phyloP scores from a whole-genome alignment of 2,329 filamentous ascomycete species.

The Monosporascus cannonballus region DNA sequence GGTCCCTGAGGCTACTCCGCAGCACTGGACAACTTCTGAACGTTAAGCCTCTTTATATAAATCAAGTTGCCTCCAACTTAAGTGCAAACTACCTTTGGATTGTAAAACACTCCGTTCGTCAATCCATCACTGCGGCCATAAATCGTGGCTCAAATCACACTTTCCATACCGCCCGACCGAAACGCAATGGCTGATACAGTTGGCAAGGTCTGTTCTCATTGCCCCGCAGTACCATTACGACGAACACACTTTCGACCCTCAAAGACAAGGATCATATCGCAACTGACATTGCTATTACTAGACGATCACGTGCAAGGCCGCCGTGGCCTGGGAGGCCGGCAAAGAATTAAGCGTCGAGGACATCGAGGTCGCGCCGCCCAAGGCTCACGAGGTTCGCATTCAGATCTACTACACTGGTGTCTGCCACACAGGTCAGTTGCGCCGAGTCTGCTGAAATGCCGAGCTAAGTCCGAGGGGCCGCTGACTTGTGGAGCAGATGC shows the following conservation, averaged over 20 bases:
- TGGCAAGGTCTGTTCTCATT: slow-evolving; percentile 39
- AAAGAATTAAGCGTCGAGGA: slow-evolving; percentile 87
- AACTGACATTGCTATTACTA: slow-evolving; percentile 29
- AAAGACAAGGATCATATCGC: neutral
- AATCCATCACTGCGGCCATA: neutral
- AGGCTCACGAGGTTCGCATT: slow-evolving; percentile 92
- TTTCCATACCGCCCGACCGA: slow-evolving; percentile 2
- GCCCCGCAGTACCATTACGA: slow-evolving; percentile 2
- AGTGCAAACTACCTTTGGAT: neutral
- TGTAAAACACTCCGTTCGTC: neutral
- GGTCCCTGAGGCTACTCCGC: neutral
- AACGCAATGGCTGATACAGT: slow-evolving; percentile 42
- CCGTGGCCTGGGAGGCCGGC: slow-evolving; percentile 94
- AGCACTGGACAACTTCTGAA: neutral
- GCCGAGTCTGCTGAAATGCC: slow-evolving; percentile 22
- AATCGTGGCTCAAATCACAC: neutral
- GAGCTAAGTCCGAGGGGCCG: slow-evolving; percentile 22
- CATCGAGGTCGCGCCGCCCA: slow-evolving; percentile 83
- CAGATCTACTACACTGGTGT: slow-evolving; percentile 97
- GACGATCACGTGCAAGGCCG: slow-evolving; percentile 96
- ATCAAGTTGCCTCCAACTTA: neutral
- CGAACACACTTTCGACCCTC: neutral
- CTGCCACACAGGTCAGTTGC: slow-evolving; percentile 77
- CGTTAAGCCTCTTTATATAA: neutral
- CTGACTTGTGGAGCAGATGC: slow-evolving; percentile 54